These are phyloP conservation scores for Colletotrichum aenigma DNA, from an alignment of 2,329 filamentous ascomycete species.

Conservation along the genomic window DNA sequence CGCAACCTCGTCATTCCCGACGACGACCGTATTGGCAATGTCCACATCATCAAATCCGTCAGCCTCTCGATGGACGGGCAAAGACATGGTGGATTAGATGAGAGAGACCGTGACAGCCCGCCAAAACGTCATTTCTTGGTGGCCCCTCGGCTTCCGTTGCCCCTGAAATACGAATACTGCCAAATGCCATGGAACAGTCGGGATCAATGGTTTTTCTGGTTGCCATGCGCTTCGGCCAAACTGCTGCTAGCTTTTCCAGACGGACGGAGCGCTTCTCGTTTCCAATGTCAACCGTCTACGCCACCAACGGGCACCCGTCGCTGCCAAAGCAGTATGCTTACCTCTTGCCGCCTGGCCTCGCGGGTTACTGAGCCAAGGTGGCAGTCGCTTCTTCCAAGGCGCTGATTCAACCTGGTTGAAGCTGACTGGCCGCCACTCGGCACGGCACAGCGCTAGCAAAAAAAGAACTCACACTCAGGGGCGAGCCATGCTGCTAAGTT, in stretches of 20 bases:
- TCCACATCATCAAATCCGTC: not conserved
- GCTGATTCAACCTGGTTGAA: not conserved
- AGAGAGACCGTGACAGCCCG: not conserved
- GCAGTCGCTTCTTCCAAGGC: not conserved
- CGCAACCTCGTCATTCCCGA: not conserved
- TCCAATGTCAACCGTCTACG: not conserved
- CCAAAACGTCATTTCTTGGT: not conserved
- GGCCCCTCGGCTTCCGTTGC: not conserved
- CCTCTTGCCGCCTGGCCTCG: not conserved
- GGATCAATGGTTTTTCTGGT: not conserved
- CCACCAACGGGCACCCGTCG: slow-evolving; percentile 7
- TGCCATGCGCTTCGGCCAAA: not conserved
- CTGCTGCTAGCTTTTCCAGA: not conserved
- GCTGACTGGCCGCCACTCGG: slow-evolving; percentile 17
- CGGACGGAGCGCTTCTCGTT: not conserved
- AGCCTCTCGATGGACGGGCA: not conserved
- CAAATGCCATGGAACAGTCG: not conserved
- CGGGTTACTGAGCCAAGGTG: not conserved
- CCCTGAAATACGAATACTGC: not conserved
- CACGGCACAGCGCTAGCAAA: slow-evolving; percentile 1
- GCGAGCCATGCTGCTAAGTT: slow-evolving; percentile 2
- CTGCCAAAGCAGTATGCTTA: not conserved
- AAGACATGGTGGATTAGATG: not conserved
- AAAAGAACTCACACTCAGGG: slow-evolving; percentile 5
- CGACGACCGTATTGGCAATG: not conserved